Evolutionary conservation across 108 stramenopile genomes (phyloP).

Genomic region (Seminavis robusta): DNA sequence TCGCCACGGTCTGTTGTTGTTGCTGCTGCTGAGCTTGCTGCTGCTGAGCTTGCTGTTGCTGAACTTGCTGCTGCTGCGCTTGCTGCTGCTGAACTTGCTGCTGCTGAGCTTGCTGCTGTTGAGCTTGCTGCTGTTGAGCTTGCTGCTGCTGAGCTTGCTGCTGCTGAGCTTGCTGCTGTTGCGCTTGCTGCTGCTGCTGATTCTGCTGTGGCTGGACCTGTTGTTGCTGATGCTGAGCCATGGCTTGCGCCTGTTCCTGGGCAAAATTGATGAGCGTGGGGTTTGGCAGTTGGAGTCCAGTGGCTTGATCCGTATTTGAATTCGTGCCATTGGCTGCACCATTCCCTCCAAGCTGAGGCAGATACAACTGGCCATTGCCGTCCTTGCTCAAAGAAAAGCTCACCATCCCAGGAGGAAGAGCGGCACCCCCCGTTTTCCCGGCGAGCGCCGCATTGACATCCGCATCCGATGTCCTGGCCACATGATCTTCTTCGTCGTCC

Average conservation of each 20-base stretch:
- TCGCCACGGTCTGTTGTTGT: constrained; percentile 3
- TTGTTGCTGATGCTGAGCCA: constrained; percentile 1
- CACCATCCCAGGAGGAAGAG: neutral
- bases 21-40: constrained; percentile 13
- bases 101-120: neutral
- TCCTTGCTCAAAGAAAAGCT: neutral
- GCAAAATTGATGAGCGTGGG: constrained; percentile 21
- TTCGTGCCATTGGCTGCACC: neutral
- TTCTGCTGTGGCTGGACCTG: constrained; percentile 10
- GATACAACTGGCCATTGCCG: constrained; percentile 8
- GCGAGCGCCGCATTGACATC: neutral
- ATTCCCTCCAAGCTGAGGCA: constrained; percentile 15
- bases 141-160: constrained; percentile 4
- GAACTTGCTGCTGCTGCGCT: neutral
- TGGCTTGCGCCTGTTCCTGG: constrained; percentile 4
- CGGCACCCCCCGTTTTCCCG: neutral
- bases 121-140: neutral
- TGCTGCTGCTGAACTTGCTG: constrained; percentile 11
- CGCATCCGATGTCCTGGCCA: constrained; percentile 2
- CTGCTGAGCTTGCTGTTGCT: neutral
- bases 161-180: neutral
- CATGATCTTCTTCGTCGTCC: constrained; percentile 61
- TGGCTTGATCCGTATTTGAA: constrained; percentile 10
- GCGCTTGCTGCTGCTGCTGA: constrained; percentile 6
- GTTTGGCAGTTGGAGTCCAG: constrained; percentile 15